Evolutionary conservation across 805 yeast genomes (phyloP).

Genomic region (Saturnispora silvae): DNA sequence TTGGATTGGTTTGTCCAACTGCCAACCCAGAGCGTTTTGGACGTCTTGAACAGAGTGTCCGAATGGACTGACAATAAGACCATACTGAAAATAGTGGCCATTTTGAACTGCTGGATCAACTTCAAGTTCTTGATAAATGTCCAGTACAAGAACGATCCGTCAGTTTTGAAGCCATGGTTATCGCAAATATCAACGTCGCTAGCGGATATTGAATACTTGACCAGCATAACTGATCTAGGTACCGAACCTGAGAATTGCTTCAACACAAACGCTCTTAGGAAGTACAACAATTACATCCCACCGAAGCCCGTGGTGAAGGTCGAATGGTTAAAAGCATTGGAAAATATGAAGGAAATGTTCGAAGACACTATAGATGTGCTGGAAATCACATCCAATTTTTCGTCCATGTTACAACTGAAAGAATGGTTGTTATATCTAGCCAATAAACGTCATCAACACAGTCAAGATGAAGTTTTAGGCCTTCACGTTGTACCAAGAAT

Average conservation of each 20-base stretch:
- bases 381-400: conserved; percentile 22
- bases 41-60: background rate
- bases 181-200: background rate
- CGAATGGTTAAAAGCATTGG: conserved; percentile 12
- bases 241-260: conserved; percentile 27
- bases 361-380: conserved; percentile 30
- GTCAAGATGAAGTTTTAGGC: conserved; percentile 23
- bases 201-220: conserved; percentile 1
- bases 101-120: conserved; percentile 4
- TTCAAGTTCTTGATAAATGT: background rate
- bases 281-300: conserved; percentile 40
- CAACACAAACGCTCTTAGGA: conserved; percentile 37
- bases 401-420: conserved; percentile 19
- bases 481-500: conserved; percentile 49
- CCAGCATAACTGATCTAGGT: conserved; percentile 1
- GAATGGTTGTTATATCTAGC: conserved; percentile 20
- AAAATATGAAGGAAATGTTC: conserved; percentile 21
- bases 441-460: conserved; percentile 19
- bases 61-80: conserved; percentile 5
- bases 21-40: conserved; percentile 8
- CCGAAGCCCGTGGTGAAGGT: conserved; percentile 25
- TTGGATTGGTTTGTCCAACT: conserved; percentile 28
- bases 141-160: background rate
- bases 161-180: background rate
- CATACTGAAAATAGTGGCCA: conserved; percentile 1